A percentile compares a stretch with the other conserved stretches of the same genome.
Evolutionary conservation across 495 filamentous ascomycete species (phyloP).

Genomic region (Podospora anserina): DNA sequence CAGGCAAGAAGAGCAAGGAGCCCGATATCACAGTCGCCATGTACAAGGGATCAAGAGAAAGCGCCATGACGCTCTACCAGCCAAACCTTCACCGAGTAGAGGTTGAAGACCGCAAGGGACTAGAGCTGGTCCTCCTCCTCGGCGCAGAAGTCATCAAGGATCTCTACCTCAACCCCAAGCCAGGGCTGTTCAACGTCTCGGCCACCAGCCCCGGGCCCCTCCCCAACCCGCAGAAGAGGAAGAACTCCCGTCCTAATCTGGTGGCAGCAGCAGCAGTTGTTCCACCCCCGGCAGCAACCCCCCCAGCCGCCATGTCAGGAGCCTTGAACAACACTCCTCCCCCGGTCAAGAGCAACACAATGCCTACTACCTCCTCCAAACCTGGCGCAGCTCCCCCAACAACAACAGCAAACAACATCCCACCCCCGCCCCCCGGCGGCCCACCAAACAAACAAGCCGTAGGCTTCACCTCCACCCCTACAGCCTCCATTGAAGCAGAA

Average conservation of each 20-base stretch:
- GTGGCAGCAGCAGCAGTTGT: slow-evolving; percentile 10
- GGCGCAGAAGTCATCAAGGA: slow-evolving; percentile 82
- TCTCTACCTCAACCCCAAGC: slow-evolving; percentile 67
- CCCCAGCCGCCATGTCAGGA: slow-evolving; percentile 33
- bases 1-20: slow-evolving; percentile 74
- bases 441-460: neutral
- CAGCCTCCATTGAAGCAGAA: slow-evolving; percentile 61
- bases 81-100: slow-evolving; percentile 87
- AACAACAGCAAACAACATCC: slow-evolving; percentile 27
- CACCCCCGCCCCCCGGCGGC: slow-evolving; percentile 25
- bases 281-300: slow-evolving; percentile 2
- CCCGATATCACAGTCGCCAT: slow-evolving; percentile 91
- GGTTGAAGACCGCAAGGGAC: slow-evolving; percentile 89
- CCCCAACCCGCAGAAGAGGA: slow-evolving; percentile 30
- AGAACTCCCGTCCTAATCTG: slow-evolving; percentile 43
- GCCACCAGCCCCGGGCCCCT: slow-evolving; percentile 32
- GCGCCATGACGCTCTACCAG: slow-evolving; percentile 76
- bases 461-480: slow-evolving; percentile 46
- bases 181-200: slow-evolving; percentile 76
- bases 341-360: neutral
- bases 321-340: slow-evolving; percentile 19
- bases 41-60: slow-evolving; percentile 56
- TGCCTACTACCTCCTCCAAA: neutral
- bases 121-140: slow-evolving; percentile 85
- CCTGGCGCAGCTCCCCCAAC: slow-evolving; percentile 14